phyloP scores from a whole-genome alignment of 805 yeast genomes.

The Candida montana region DNA sequence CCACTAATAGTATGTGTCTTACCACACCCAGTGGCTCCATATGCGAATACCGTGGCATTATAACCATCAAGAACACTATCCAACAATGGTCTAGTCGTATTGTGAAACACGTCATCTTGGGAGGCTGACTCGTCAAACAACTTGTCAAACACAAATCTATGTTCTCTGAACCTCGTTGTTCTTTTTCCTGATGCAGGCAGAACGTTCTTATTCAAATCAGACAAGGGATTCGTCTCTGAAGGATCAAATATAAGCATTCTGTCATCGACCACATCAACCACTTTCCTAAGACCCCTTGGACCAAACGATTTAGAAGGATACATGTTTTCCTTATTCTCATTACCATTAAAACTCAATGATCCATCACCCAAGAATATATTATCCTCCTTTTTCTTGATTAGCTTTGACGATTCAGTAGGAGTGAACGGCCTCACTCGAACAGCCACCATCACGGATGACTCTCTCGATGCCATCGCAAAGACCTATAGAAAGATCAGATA shows the following conservation, averaged over 20 bases:
- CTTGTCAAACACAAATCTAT: conserved; percentile 75
- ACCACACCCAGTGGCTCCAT: conserved; percentile 99
- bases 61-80: conserved; percentile 77
- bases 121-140: conserved; percentile 61
- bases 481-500: background rate
- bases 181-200: conserved; percentile 32
- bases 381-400: conserved; percentile 37
- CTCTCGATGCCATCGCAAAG: conserved; percentile 10
- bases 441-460: conserved; percentile 69
- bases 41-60: conserved; percentile 90
- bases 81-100: conserved; percentile 66
- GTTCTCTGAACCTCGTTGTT: conserved; percentile 56
- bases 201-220: conserved; percentile 27
- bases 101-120: conserved; percentile 62
- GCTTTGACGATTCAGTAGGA: conserved; percentile 41
- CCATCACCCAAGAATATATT: conserved; percentile 49
- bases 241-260: conserved; percentile 86
- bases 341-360: conserved; percentile 30
- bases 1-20: conserved; percentile 90
- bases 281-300: conserved; percentile 57
- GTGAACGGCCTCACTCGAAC: conserved; percentile 87
- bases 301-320: conserved; percentile 17
- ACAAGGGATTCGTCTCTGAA: conserved; percentile 57
- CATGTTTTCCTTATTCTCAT: conserved; percentile 17
- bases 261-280: conserved; percentile 78